Conservation (phyloP, 805 yeast species). For the Dipodascus geniculatus region DNA sequence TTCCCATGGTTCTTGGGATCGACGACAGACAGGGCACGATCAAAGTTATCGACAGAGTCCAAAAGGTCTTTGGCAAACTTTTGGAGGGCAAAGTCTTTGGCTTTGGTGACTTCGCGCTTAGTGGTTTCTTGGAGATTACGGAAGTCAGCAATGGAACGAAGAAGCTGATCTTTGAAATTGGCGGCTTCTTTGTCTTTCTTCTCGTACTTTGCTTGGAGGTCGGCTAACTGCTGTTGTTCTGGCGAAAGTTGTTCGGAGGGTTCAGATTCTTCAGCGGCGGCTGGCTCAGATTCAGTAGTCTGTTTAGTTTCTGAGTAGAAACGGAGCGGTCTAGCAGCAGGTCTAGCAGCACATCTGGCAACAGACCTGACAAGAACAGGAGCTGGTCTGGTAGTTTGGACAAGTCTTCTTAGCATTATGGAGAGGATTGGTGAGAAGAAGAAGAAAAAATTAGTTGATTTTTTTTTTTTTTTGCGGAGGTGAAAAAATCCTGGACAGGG, state of each 20-base stretch:
- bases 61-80: conserved; percentile 83
- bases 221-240: conserved; percentile 21
- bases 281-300: conserved; percentile 15
- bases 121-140: conserved; percentile 86
- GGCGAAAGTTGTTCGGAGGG: conserved; percentile 11
- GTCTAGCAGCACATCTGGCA: too few species aligned
- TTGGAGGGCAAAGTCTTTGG: conserved; percentile 82
- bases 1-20: conserved; percentile 33
- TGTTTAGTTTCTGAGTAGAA: conserved; percentile 7
- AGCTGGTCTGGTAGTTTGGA: neutral
- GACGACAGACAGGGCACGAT: conserved; percentile 68
- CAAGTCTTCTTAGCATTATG: neutral
- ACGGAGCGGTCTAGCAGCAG: conserved; percentile 3
- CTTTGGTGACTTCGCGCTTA: conserved; percentile 73
- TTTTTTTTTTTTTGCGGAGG: too few species aligned
- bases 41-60: conserved; percentile 84
- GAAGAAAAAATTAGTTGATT: too few species aligned
- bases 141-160: conserved; percentile 84
- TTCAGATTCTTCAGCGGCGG: conserved; percentile 9
- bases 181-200: conserved; percentile 53
- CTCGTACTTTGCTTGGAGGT: conserved; percentile 40
- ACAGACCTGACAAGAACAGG: too few species aligned
- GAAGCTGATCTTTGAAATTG: conserved; percentile 69
- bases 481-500: neutral
- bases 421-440: neutral